phyloP scores from a whole-genome alignment of 805 yeast species.

The Dipodascopsis tothii region DNA sequence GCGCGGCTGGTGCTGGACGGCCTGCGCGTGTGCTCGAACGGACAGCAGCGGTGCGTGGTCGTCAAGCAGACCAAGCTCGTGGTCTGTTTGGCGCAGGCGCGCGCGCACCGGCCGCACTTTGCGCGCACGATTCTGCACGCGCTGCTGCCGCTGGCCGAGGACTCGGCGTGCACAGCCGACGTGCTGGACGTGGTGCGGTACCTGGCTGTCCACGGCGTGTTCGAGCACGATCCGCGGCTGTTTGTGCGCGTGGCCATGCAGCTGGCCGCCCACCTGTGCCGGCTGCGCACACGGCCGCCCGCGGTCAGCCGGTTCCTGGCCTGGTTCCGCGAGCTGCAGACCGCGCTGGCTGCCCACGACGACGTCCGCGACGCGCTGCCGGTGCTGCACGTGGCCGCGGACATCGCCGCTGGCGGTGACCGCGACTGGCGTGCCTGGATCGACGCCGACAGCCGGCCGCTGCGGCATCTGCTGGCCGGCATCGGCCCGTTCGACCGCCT shows the following conservation, averaged over 20 bases:
- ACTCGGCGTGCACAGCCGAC: conserved; percentile 6
- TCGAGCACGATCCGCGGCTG: background rate
- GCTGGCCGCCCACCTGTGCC: conserved; percentile 3
- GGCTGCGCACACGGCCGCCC: background rate
- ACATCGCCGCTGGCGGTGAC: background rate
- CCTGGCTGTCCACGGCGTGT: background rate
- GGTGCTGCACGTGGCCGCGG: background rate
- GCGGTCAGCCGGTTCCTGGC: background rate
- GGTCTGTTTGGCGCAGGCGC: background rate
- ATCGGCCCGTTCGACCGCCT: background rate
- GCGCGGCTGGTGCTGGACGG: conserved; percentile 6
- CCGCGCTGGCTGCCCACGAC: background rate
- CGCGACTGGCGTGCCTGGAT: background rate
- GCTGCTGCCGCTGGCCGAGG: conserved; percentile 3
- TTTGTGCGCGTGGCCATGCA: conserved; percentile 6
- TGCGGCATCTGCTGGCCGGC: background rate
- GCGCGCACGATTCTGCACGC: conserved; percentile 13
- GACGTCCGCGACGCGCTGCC: background rate
- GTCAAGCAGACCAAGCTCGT: conserved; percentile 5
- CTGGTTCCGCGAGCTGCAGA: background rate
- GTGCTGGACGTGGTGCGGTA: conserved; percentile 5
- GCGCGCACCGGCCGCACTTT: background rate
- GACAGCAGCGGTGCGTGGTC: conserved; percentile 4
- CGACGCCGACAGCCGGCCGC: background rate
- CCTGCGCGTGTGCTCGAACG: conserved; percentile 3